A percentile compares a stretch with the other conserved stretches of the same genome.
Conservation (phyloP, 2,329 filamentous ascomycete genomes). For the Sporothrix variecibatus region DNA sequence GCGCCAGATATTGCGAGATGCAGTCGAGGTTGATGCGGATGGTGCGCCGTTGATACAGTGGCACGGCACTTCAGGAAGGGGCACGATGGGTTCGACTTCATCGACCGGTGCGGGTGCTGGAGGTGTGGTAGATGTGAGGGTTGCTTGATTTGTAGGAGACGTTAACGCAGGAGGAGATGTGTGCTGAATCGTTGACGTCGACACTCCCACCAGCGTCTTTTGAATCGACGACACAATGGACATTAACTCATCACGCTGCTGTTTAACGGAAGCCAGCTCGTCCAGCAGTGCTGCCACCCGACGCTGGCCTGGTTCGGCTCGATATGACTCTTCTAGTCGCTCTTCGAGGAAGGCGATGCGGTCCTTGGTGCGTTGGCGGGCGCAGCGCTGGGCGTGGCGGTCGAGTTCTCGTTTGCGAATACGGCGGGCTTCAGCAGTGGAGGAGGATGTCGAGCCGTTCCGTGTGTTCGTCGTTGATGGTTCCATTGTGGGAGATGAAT, state of each 20-base stretch:
- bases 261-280: not conserved
- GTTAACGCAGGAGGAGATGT: not conserved
- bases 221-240: conserved; percentile 5
- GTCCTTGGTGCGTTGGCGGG: conserved; percentile 8
- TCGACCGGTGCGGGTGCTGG: not conserved
- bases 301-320: not conserved
- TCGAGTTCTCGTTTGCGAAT: not conserved
- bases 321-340: not conserved
- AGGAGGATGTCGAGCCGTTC: not conserved
- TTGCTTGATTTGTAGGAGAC: not conserved
- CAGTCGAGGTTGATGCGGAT: not conserved
- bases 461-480: not conserved
- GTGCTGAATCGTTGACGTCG: not conserved
- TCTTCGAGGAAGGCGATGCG: not conserved
- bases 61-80: not conserved
- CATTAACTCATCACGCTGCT: conserved; percentile 4
- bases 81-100: not conserved
- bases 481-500: not conserved
- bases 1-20: not conserved
- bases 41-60: not conserved
- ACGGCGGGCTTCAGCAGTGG: not conserved
- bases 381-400: not conserved
- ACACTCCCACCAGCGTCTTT: not conserved
- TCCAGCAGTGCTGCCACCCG: not conserved
- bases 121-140: not conserved